These are phyloP conservation scores for Amphibolis antarctica DNA, from an alignment of 106 monocot genomes.

Conservation along the genomic window DNA sequence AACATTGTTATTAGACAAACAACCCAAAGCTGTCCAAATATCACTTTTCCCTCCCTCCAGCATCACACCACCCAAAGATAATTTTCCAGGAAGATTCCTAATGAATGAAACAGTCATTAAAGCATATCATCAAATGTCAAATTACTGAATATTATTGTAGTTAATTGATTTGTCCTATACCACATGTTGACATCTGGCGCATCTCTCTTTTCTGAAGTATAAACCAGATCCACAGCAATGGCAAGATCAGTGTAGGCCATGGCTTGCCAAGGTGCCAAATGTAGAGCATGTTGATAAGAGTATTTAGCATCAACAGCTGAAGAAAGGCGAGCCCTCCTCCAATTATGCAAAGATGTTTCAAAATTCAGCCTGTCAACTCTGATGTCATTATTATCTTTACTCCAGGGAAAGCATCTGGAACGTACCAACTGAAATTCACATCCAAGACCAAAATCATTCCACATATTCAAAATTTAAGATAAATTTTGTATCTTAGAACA, in stretches of 20 bases:
- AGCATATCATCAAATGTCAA: background rate
- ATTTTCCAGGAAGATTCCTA: conserved; percentile 71
- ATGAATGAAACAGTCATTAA: conserved; percentile 11
- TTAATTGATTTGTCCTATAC: conserved; percentile 26
- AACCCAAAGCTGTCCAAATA: conserved; percentile 66
- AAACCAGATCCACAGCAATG: conserved; percentile 39
- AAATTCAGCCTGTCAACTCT: conserved; percentile 34
- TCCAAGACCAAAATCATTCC: background rate
- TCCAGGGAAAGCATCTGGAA: conserved; percentile 90
- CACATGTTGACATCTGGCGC: conserved; percentile 20
- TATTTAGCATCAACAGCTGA: conserved; percentile 47
- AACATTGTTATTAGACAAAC: conserved; percentile 39
- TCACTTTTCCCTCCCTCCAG: conserved; percentile 68
- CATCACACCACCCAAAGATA: conserved; percentile 63
- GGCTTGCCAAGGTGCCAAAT: conserved; percentile 83
- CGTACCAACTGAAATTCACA: conserved; percentile 42
- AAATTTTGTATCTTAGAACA: too few relatives aligned
- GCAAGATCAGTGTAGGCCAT: conserved; percentile 73
- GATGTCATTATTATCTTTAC: conserved; percentile 10
- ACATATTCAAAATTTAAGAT: too few relatives aligned
- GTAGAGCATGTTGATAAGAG: conserved; percentile 76
- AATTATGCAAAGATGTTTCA: conserved; percentile 31
- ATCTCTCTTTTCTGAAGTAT: conserved; percentile 29
- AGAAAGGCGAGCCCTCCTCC: conserved; percentile 47
- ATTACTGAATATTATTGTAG: background rate